Evolutionary conservation across 345 rosid species (phyloP).

Genomic region (Noccaea caerulescens): DNA sequence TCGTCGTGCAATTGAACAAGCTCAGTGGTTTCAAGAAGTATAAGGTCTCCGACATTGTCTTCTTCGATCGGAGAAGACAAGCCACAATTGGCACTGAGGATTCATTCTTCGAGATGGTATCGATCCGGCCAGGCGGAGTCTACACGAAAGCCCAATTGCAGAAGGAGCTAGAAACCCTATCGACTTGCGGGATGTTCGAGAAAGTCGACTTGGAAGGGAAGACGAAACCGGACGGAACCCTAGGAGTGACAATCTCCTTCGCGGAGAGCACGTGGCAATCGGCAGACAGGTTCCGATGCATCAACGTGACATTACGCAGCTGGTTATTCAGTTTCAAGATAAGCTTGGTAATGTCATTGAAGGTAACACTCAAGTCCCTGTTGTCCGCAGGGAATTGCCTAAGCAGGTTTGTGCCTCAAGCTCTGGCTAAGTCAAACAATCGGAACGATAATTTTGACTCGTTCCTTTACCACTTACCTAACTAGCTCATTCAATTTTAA

Average conservation of each 20-base stretch:
- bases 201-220: conserved; percentile 88
- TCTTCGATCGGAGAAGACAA: conserved; percentile 68
- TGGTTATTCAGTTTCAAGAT: conserved; percentile 81
- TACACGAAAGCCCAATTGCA: conserved; percentile 82
- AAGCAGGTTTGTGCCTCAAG: conserved; percentile 56
- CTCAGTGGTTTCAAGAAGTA: conserved; percentile 87
- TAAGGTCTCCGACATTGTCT: conserved; percentile 78
- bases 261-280: conserved; percentile 93
- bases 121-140: conserved; percentile 76
- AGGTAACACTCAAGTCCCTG: conserved; percentile 82
- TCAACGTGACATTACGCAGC: conserved; percentile 93
- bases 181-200: conserved; percentile 99
- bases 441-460: no score
- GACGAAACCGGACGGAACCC: conserved; percentile 81
- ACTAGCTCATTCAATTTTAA: no score
- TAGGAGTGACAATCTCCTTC: conserved; percentile 68
- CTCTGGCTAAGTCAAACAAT: neutral
- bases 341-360: conserved; percentile 95
- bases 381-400: conserved; percentile 84
- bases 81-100: conserved; percentile 79
- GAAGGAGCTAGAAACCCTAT: conserved; percentile 87
- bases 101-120: conserved; percentile 97
- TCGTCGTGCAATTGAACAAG: conserved; percentile 74
- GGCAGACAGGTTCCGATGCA: conserved; percentile 83
- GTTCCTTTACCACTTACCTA: no score